Conservation (phyloP, 2,329 filamentous ascomycete species). For the Trichoderma polysporum region DNA sequence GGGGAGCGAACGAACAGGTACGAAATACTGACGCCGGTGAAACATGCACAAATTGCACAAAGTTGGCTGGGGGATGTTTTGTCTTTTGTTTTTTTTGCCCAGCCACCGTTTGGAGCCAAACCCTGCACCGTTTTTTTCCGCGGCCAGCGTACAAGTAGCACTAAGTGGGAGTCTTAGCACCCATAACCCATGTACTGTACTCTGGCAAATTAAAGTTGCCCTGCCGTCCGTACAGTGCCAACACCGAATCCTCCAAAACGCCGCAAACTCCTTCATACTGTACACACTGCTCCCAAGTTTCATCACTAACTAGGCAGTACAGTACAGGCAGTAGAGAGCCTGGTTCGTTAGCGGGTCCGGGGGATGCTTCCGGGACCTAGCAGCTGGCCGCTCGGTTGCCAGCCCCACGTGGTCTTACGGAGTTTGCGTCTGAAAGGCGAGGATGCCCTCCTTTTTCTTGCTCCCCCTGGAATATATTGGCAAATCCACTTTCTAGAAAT, state of each 20-base stretch:
- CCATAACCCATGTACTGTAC: background rate
- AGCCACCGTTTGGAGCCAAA: background rate
- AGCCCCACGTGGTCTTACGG: conserved; percentile 21
- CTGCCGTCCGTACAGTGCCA: too few relatives aligned
- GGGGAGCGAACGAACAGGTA: too few relatives aligned
- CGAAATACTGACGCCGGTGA: too few relatives aligned
- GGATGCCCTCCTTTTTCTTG: background rate
- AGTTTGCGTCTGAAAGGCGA: background rate
- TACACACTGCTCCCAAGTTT: too few relatives aligned
- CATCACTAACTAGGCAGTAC: too few relatives aligned
- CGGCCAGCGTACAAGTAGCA: background rate
- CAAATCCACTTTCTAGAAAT: conserved; percentile 17
- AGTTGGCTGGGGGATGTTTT: background rate
- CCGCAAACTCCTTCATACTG: background rate
- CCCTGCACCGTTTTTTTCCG: background rate
- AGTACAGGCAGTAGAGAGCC: background rate
- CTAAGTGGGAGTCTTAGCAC: background rate
- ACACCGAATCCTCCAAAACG: too few relatives aligned
- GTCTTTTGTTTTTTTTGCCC: background rate
- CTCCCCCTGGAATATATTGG: conserved; percentile 11
- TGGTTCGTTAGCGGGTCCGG: conserved; percentile 19
- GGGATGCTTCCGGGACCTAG: conserved; percentile 22
- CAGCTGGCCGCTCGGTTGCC: background rate
- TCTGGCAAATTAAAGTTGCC: too few relatives aligned
- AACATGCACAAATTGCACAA: background rate